Base-by-base conservation (phyloP, 805 yeast species). In the Yamadazyma philogaea region DNA sequence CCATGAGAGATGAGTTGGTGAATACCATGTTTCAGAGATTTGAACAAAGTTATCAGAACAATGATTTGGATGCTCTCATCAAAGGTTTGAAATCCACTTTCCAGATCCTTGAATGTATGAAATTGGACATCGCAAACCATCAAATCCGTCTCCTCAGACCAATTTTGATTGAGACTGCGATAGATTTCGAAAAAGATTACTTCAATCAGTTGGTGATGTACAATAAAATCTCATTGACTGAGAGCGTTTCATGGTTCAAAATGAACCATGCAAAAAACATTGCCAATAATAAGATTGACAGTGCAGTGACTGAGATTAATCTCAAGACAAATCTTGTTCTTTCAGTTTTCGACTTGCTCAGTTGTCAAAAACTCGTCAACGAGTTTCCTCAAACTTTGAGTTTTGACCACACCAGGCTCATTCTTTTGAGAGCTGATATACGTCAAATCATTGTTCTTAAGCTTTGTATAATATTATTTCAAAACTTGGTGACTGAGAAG, bases 1-100 rank as follows among this genome's bases (percentile, higher is more conserved):
- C 97, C 48, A 88, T 88, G 95, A 77, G 97, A 59, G 96, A 87
- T 62, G 66, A 78, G 31, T 84, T 93, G 89, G 95, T 90, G 28
- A 86, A 80, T 52, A 87, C 83, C 53, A 87, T 90, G 93, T 78
- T 78, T 37, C 53, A 59, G 10, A 76, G 76, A 52, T 80, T 86
- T 54, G 72, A 64, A 28, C 68, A 66, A 38, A 79, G 84, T 15
- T 70, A 70, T 46, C 50, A 55, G n/a, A 70, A 70, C 26, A 63
- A 66, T 43, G 69, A 78, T n/a, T 71, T 67, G 5, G 54, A 51
- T 17, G 70, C 72, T 47, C 67, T 89, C 31, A 84, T 87, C 22
- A 87, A 81, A 26, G 96, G 95, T 1, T 66, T 91, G 40, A 74
- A 89, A 43, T 76, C 82, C 61, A 75, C 87, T 7, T 87, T 90